phyloP scores from a whole-genome alignment of 2,329 filamentous ascomycete genomes.

The Ceratocystis harringtonii region DNA sequence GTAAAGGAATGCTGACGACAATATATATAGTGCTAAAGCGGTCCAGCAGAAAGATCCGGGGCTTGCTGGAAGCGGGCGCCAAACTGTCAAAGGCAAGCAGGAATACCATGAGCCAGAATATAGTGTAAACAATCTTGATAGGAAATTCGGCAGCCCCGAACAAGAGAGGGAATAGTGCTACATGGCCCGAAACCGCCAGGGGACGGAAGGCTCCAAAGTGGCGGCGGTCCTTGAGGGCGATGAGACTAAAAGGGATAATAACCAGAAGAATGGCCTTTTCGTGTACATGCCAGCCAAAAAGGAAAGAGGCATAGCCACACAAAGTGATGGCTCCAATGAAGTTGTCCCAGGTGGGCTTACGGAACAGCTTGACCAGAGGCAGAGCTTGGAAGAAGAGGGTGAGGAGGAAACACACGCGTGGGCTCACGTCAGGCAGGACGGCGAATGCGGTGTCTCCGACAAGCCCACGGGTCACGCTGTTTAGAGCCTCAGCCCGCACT shows the following conservation, averaged over 20 bases:
- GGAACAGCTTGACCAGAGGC: slow-evolving; percentile 69
- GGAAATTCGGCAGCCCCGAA: slow-evolving; percentile 90
- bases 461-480: slow-evolving; percentile 81
- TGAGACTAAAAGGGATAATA: slow-evolving; percentile 86
- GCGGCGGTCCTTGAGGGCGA: slow-evolving; percentile 76
- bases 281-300: slow-evolving; percentile 97
- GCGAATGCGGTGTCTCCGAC: slow-evolving; percentile 92
- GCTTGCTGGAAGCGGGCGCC: slow-evolving; percentile 64
- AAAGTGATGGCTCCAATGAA: slow-evolving; percentile 84
- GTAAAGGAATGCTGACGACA: slow-evolving; percentile 72
- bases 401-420: slow-evolving; percentile 63
- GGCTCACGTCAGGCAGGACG: slow-evolving; percentile 73
- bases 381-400: slow-evolving; percentile 71
- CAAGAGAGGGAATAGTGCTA: slow-evolving; percentile 84
- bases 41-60: slow-evolving; percentile 80
- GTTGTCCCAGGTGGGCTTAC: slow-evolving; percentile 66
- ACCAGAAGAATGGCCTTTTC: slow-evolving; percentile 92
- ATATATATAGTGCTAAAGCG: slow-evolving; percentile 84
- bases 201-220: slow-evolving; percentile 87
- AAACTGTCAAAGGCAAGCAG: slow-evolving; percentile 74
- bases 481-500: slow-evolving; percentile 58
- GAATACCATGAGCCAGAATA: slow-evolving; percentile 81
- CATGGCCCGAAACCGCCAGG: slow-evolving; percentile 81
- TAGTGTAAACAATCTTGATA: slow-evolving; percentile 82
- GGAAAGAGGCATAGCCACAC: slow-evolving; percentile 88